A percentile compares a stretch with the other conserved stretches of the same genome.
phyloP scores from a whole-genome alignment of 306 rosid genomes.

The Ormosia semicastrata region DNA sequence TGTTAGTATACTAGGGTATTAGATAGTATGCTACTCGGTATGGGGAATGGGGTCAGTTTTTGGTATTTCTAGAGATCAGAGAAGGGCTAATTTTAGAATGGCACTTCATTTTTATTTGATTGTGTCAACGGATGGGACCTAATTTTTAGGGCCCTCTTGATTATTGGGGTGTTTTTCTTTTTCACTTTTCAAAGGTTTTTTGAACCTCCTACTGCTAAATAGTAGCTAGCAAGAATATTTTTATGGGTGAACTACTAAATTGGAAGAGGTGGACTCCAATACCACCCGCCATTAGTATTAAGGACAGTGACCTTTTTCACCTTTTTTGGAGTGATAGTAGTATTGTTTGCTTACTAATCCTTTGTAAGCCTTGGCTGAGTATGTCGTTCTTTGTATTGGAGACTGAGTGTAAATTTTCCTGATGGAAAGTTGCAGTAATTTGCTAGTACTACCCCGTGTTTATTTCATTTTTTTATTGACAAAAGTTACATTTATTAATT shows the following conservation, averaged over 20 bases:
- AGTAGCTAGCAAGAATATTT: conserved; percentile 28
- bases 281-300: conserved; percentile 77
- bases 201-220: conserved; percentile 29
- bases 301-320: neutral
- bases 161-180: conserved; percentile 21
- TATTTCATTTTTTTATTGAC: neutral
- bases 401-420: conserved; percentile 48
- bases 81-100: conserved; percentile 65
- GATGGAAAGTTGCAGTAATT: conserved; percentile 33
- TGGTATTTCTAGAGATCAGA: conserved; percentile 31
- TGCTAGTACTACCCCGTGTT: neutral
- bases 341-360: conserved; percentile 21
- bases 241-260: conserved; percentile 11
- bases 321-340: conserved; percentile 17
- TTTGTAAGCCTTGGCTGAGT: conserved; percentile 31
- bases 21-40: conserved; percentile 57
- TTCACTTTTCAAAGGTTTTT: neutral
- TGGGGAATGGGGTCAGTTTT: conserved; percentile 31
- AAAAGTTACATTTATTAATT: neutral
- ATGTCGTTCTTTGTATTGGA: conserved; percentile 25
- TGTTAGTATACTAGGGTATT: conserved; percentile 68
- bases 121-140: conserved; percentile 32
- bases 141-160: conserved; percentile 20
- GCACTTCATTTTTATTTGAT: conserved; percentile 40
- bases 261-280: conserved; percentile 60